Evolutionary conservation across 768 basidiomycete species (phyloP).

Genomic region (Suillus fuscotomentosus): DNA sequence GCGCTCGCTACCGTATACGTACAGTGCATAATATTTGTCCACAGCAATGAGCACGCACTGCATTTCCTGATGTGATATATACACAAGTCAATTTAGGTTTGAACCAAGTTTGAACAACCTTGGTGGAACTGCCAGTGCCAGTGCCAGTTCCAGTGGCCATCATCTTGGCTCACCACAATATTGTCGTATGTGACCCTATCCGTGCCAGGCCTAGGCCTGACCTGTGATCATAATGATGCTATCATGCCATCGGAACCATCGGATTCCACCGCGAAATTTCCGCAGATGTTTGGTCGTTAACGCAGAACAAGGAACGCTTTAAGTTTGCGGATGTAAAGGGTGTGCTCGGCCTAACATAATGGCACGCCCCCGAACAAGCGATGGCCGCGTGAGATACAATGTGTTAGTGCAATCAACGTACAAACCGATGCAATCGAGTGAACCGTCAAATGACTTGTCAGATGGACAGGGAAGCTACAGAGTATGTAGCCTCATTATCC

Average conservation of each 20-base stretch:
- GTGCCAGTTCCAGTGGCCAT: no score
- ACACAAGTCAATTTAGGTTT: neutral
- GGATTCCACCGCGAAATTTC: neutral
- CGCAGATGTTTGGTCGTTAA: neutral
- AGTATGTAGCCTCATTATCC: neutral
- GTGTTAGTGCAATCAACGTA: neutral
- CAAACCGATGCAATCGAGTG: neutral
- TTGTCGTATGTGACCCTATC: neutral
- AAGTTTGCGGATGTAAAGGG: neutral
- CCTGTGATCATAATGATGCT: neutral
- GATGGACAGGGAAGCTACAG: neutral
- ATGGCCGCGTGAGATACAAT: conserved; percentile 3
- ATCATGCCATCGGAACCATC: neutral
- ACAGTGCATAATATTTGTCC: no score
- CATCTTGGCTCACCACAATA: neutral
- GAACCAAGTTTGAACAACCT: neutral
- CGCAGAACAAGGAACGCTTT: neutral
- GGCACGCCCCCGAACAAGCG: neutral
- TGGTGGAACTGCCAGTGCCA: neutral
- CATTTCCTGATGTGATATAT: neutral
- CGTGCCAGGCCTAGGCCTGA: neutral
- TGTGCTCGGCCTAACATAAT: neutral
- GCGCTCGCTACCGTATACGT: neutral
- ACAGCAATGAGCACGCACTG: neutral
- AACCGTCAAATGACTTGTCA: neutral